Conservation (phyloP, 148 eudicot genomes). For the Fallopia convolvulus region DNA sequence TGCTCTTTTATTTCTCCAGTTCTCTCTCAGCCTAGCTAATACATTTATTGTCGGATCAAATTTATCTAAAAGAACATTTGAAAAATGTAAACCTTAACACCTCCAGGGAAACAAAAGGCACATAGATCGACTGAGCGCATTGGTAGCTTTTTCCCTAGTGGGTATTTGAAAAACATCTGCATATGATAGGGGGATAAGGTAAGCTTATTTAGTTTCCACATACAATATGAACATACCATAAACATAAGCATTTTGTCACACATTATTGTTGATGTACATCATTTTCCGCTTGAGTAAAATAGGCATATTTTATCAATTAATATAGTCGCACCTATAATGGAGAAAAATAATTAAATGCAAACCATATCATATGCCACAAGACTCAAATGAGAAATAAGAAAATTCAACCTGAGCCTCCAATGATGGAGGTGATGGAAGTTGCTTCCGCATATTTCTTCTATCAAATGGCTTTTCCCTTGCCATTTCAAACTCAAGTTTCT, state of each 20-base stretch:
- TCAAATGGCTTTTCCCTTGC: constrained; percentile 30
- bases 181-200: not conserved
- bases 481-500: constrained; percentile 55
- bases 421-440: constrained; percentile 44
- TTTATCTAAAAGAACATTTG: not conserved
- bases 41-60: not conserved
- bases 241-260: no score
- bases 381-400: not conserved
- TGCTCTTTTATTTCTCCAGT: not conserved
- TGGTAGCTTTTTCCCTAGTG: constrained; percentile 72
- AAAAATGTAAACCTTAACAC: constrained; percentile 46
- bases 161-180: constrained; percentile 85
- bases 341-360: not conserved
- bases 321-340: no score
- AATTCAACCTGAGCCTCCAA: constrained; percentile 42
- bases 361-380: not conserved
- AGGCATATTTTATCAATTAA: no score
- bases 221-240: no score
- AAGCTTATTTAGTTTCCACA: not conserved
- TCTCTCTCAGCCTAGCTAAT: not conserved
- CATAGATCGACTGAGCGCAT: constrained; percentile 76
- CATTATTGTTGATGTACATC: no score
- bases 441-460: constrained; percentile 22
- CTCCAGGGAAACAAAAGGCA: constrained; percentile 88
- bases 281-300: no score